Base-by-base conservation (phyloP, 1,284 basidiomycete genomes). In the Inonotus hispidus region DNA sequence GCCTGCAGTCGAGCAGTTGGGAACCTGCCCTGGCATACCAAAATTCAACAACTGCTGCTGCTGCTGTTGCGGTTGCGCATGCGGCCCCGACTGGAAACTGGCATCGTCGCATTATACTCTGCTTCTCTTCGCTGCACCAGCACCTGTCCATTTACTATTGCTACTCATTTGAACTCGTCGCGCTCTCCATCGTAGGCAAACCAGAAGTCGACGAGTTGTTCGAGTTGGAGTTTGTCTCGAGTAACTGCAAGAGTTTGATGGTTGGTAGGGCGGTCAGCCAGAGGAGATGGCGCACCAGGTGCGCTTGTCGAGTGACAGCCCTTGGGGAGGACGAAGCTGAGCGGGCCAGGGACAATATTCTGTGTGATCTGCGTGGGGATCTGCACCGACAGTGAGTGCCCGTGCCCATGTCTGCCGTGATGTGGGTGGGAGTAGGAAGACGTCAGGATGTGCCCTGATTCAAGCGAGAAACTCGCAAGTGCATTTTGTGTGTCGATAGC, bases 1-100 rank as follows among this genome's bases (percentile, higher is more conserved):
- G 52, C 43, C 52, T 43, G 39, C 49, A 53, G 49, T 56, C 27
- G 53, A 60, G 45, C 32, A 60, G 19, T 47, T n/a, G n/a, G n/a
- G n/a, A n/a, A n/a, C n/a, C n/a, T n/a, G n/a, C n/a, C n/a, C n/a
- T n/a, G n/a, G n/a, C 53, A 52, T 27, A 43, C 39, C 49, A 38
- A 41, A 52, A n/a, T n/a, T n/a, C n/a, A n/a, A n/a, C n/a, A n/a
- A n/a, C n/a, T n/a, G n/a, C n/a, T n/a, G n/a, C n/a, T 23, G 16
- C 2, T 27, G 43, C 14, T 38, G 37, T 14, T 38, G 37, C 37
- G 37, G 37, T 38, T 38, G 37, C 14, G 23, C 16, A 37, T 53
- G 35, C 49, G 49, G 19, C 23, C 23, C 27, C 23, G 58, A 59
- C 37, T 59, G 56, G 56, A 47, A 58, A n/a, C 16, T 32, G 25